A percentile compares a stretch with the other conserved stretches of the same genome.
phyloP scores from a whole-genome alignment of 768 basidiomycete genomes.

The Suillus lakei region DNA sequence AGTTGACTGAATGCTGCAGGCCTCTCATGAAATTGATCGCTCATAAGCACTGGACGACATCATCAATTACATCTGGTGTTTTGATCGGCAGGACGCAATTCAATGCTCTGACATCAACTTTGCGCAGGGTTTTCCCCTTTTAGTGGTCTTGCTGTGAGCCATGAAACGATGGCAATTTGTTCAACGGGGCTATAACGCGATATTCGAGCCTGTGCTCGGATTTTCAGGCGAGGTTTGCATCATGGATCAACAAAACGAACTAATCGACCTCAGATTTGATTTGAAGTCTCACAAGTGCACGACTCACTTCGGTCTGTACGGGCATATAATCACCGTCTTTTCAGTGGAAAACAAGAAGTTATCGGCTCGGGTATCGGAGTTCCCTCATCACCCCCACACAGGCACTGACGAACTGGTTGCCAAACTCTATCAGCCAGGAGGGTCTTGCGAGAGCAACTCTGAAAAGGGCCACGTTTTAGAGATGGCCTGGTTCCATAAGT shows the following conservation, averaged over 20 bases:
- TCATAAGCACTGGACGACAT: conserved; percentile 8
- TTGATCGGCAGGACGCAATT: conserved; percentile 9
- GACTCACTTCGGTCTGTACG: conserved; percentile 11
- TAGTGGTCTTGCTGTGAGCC: conserved; percentile 14
- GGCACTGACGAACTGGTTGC: not conserved
- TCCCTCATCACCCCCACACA: too few relatives aligned
- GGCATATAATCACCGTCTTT: conserved; percentile 15
- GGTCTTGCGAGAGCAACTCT: not conserved
- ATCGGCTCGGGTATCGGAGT: not conserved
- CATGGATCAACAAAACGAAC: not conserved
- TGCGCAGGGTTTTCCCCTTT: conserved; percentile 18
- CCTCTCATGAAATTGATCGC: not conserved
- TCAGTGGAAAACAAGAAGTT: not conserved
- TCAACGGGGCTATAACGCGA: conserved; percentile 16
- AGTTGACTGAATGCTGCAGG: not conserved
- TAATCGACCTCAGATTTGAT: not conserved
- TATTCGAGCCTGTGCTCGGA: not conserved
- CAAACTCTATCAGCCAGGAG: not conserved
- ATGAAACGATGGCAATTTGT: conserved; percentile 12
- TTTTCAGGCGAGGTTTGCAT: not conserved
- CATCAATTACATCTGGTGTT: conserved; percentile 6
- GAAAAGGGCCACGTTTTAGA: not conserved
- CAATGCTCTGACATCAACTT: conserved; percentile 18
- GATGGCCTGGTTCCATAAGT: conserved; percentile 1
- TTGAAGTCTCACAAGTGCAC: not conserved